These are phyloP conservation scores for Cladorrhinum sp. DNA, from an alignment of 2,329 filamentous ascomycete genomes.

Conservation along the genomic window DNA sequence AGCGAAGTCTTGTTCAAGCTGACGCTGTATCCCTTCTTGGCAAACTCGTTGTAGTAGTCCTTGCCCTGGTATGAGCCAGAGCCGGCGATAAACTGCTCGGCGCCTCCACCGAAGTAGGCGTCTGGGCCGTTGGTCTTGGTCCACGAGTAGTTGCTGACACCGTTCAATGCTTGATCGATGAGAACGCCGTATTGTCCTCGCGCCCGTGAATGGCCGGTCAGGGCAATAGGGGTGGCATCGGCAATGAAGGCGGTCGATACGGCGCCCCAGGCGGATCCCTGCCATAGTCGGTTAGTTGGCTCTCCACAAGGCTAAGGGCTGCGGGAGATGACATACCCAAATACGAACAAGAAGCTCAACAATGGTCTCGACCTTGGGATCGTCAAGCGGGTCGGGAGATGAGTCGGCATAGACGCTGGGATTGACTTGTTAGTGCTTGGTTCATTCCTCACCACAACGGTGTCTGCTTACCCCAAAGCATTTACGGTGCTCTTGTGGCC, in stretches of 20 bases:
- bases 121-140: slow-evolving; percentile 70
- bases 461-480: slow-evolving; percentile 58
- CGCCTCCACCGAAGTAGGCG: slow-evolving; percentile 78
- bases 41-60: slow-evolving; percentile 77
- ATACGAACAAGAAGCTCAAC: slow-evolving; percentile 73
- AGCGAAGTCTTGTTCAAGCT: slow-evolving; percentile 73
- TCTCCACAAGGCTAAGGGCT: background rate
- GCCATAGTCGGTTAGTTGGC: background rate
- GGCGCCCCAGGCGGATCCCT: slow-evolving; percentile 57
- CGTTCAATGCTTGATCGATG: slow-evolving; percentile 73
- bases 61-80: slow-evolving; percentile 63
- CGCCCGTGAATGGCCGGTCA: slow-evolving; percentile 69
- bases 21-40: slow-evolving; percentile 68
- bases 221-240: slow-evolving; percentile 76
- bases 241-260: slow-evolving; percentile 80
- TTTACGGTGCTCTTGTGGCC: slow-evolving; percentile 85
- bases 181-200: slow-evolving; percentile 68
- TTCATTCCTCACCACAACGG: background rate
- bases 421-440: background rate
- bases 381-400: slow-evolving; percentile 69
- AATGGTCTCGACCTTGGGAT: slow-evolving; percentile 83
- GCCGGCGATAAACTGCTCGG: slow-evolving; percentile 72
- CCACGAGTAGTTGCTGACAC: slow-evolving; percentile 78
- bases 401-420: slow-evolving; percentile 69
- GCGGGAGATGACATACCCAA: slow-evolving; percentile 46